Conservation (phyloP, 768 basidiomycete genomes). For the Mycena belliarum region DNA sequence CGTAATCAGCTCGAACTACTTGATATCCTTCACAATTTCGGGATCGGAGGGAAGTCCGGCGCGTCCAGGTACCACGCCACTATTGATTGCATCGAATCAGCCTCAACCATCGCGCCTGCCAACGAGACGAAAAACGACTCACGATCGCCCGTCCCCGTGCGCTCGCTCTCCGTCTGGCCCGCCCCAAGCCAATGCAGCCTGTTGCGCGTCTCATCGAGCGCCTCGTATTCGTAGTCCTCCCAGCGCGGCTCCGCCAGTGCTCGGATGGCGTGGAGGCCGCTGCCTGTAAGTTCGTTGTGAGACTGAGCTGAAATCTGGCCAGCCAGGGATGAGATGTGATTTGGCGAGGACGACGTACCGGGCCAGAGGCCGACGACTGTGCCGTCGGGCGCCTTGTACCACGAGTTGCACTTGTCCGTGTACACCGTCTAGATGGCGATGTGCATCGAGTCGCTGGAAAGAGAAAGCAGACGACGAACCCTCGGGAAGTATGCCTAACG, state of each 20-base stretch:
- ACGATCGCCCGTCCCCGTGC: constrained; percentile 10
- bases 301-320: no score
- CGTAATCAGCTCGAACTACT: no score
- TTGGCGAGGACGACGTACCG: neutral
- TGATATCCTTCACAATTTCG: no score
- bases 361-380: constrained; percentile 10
- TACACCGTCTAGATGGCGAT: constrained; percentile 7
- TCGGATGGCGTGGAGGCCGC: constrained; percentile 3
- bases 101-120: no score
- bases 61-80: no score
- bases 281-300: no score
- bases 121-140: no score
- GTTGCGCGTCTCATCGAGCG: constrained; percentile 9
- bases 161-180: constrained; percentile 11
- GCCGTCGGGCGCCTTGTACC: constrained; percentile 14
- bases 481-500: constrained; percentile 12
- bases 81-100: no score
- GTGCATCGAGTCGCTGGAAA: neutral
- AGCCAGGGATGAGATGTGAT: neutral
- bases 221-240: constrained; percentile 16
- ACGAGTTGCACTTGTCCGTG: constrained; percentile 8
- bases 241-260: constrained; percentile 7
- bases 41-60: no score
- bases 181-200: constrained; percentile 10
- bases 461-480: no score